Evolutionary conservation across 306 rosid genomes (phyloP), one percentile per base, ranked within the genome.

Genomic region (Ammopiptanthus mongolicus): DNA sequence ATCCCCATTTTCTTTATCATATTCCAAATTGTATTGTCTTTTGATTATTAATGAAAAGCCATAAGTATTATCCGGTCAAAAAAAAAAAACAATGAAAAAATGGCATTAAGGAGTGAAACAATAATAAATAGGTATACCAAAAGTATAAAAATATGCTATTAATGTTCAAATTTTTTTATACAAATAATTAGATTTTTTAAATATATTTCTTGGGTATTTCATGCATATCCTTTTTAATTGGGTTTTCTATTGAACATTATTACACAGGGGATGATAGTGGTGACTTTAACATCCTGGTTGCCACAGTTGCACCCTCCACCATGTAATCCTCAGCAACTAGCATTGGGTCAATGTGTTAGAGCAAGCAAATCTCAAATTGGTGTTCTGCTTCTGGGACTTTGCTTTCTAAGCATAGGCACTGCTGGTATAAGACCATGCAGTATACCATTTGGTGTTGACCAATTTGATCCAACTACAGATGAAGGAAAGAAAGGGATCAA

Each of bases 351-450:
- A 6, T 93, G 98, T 80, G 10, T 9, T 0, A 80, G 65, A 22
- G 87, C 94, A 8, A 85, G 60, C 76, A 58, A 14, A 8, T 2
- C 21, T 8, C 93, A 93, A 5, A 17, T 91, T 17, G 84, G 86
- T n/a, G 52, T 83, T n/a, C 37, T 91, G 21, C 0, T 86, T 22
- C 0, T 86, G 56, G 92, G 89, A 2, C 87, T 93, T 0, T 50
- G 75, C 6, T 42, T 86, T 9, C 14, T 93, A 57, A 78, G 82
- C 41, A 74, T 89, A 6, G 97, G 98, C 2, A 44, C 82, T 1
- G 90, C 73, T 1, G 97, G 98, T 8, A 79, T 93, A n/a, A 72
- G 88, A n/a, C 96, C 96, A 8, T 93, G 98, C 31, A 89, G 93
- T 29, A 86, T 89, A 3, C 93, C 98, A 0, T 91, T 93, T 61